Conservation (phyloP, 768 basidiomycete species). For the Exidia glandulosa region DNA sequence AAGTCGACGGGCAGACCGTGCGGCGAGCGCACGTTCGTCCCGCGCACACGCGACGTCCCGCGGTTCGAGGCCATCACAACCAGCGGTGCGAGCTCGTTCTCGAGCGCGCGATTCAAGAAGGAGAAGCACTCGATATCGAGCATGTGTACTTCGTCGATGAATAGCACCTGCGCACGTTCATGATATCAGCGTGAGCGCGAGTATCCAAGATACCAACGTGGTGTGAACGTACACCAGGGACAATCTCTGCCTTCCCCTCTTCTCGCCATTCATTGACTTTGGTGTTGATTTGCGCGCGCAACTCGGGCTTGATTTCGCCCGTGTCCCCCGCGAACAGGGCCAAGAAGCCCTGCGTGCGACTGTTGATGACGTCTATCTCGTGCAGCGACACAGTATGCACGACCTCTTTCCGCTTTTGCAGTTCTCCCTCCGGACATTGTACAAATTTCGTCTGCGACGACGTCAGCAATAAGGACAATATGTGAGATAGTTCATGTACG, state of each 20-base stretch:
- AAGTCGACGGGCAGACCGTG: conserved; percentile 93
- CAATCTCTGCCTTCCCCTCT: conserved; percentile 96
- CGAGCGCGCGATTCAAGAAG: conserved; percentile 92
- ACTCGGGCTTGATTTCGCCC: conserved; percentile 95
- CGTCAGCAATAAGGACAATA: not conserved
- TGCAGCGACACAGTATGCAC: conserved; percentile 96
- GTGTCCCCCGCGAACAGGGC: conserved; percentile 94
- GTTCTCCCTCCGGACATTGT: conserved; percentile 94
- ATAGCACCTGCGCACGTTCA: conserved; percentile 56
- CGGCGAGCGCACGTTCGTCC: conserved; percentile 88
- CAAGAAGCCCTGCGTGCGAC: conserved; percentile 94
- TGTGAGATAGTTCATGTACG: conserved; percentile 19
- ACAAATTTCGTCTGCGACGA: conserved; percentile 83
- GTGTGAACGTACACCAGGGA: conserved; percentile 88
- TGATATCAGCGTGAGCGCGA: not conserved
- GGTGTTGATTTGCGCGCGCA: conserved; percentile 91
- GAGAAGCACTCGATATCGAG: conserved; percentile 99
- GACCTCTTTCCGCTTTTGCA: conserved; percentile 95
- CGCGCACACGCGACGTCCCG: conserved; percentile 88
- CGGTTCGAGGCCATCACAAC: conserved; percentile 99
- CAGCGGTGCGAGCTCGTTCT: conserved; percentile 84
- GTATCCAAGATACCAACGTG: not conserved
- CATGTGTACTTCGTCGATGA: conserved; percentile 99
- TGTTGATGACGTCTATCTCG: conserved; percentile 99
- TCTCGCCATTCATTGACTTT: conserved; percentile 98